These are phyloP conservation scores for Osmanthus fragrans DNA, from an alignment of 257 asterid genomes.

Conservation along the genomic window DNA sequence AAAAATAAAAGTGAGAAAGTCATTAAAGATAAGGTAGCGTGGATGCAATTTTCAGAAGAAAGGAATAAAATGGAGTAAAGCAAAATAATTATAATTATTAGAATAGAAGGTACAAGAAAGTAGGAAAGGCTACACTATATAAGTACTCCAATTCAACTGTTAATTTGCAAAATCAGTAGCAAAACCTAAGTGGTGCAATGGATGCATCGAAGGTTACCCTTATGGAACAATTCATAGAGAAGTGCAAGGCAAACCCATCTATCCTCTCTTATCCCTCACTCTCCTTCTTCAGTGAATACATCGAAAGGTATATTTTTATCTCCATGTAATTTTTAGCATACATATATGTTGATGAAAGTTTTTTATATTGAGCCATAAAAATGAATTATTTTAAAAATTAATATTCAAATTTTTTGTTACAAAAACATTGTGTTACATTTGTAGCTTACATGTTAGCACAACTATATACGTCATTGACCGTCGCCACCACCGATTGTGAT, in stretches of 20 bases:
- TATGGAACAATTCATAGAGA: slow-evolving; percentile 58
- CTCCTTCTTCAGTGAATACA: slow-evolving; percentile 68
- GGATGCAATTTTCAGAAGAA: not conserved
- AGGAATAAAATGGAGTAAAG: not conserved
- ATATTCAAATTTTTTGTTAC: too few species aligned
- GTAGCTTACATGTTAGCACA: too few species aligned
- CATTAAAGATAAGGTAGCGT: too few species aligned
- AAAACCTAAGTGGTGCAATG: slow-evolving; percentile 33
- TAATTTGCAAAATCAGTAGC: not conserved
- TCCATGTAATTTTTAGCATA: too few species aligned
- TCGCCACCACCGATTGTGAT: too few species aligned
- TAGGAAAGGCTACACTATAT: not conserved
- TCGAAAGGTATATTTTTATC: slow-evolving; percentile 57
- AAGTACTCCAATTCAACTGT: not conserved
- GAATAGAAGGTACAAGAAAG: slow-evolving; percentile 28
- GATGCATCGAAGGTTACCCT: slow-evolving; percentile 58
- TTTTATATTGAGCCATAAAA: too few species aligned
- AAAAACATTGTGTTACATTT: too few species aligned
- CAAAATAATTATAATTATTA: not conserved
- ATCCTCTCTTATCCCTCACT: slow-evolving; percentile 75
- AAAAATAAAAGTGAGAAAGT: not conserved
- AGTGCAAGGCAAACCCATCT: slow-evolving; percentile 68
- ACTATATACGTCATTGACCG: too few species aligned
- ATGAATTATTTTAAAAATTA: too few species aligned
- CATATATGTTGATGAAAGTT: too few species aligned